Evolutionary conservation across 2,329 filamentous ascomycete species (phyloP).

Genomic region (Exophiala dermatitidis): DNA sequence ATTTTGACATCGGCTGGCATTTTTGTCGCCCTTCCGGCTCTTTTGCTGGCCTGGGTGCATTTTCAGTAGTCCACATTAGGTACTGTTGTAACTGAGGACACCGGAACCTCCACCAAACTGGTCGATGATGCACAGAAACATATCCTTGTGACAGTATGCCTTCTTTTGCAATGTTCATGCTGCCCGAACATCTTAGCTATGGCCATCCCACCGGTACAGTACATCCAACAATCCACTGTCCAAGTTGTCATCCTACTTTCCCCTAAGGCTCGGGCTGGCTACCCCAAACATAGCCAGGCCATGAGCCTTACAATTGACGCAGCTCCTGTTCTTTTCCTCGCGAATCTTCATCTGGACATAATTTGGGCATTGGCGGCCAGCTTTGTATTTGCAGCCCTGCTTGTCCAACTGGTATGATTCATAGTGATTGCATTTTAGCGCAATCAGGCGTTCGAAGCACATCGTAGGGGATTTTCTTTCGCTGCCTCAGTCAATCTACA

Average conservation of each 20-base stretch:
- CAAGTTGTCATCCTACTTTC: neutral
- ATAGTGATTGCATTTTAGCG: constrained; percentile 25
- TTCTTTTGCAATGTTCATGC: neutral
- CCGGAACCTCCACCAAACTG: too few species aligned
- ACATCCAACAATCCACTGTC: neutral
- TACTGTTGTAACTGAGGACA: too few species aligned
- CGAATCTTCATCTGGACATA: constrained; percentile 25
- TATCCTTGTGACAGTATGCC: too few species aligned
- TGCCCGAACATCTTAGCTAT: neutral
- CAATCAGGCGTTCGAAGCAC: constrained; percentile 27
- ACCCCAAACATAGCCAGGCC: constrained; percentile 23
- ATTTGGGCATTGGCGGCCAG: constrained; percentile 22
- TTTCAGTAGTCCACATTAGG: too few species aligned
- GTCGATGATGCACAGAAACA: too few species aligned
- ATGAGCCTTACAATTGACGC: constrained; percentile 25
- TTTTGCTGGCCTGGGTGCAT: too few species aligned
- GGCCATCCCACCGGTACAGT: neutral
- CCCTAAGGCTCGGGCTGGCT: constrained; percentile 24
- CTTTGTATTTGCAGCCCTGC: constrained; percentile 21
- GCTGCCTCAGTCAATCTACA: neutral
- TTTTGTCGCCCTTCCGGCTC: too few species aligned
- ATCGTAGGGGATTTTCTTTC: constrained; percentile 16
- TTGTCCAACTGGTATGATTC: constrained; percentile 27
- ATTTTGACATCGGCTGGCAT: too few species aligned
- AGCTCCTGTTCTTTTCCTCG: constrained; percentile 26